These are phyloP conservation scores for Sclerotinia minor DNA, from an alignment of 2,329 filamentous ascomycete genomes.

Conservation along the genomic window DNA sequence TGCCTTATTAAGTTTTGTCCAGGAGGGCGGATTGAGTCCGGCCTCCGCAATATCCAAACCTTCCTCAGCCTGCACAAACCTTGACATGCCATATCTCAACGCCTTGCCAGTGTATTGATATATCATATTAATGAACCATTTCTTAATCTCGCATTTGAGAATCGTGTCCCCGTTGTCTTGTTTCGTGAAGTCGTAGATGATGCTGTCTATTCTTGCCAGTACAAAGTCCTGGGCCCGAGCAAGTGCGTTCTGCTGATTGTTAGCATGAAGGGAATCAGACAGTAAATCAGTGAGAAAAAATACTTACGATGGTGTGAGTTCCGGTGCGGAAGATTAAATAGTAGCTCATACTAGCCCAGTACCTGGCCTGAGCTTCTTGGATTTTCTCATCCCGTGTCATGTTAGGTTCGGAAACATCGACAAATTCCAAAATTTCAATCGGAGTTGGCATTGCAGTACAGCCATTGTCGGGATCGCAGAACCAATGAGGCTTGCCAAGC, in stretches of 20 bases:
- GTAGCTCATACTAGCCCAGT: neutral
- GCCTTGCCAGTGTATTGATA: neutral
- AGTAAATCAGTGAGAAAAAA: neutral
- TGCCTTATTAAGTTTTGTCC: neutral
- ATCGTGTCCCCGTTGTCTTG: neutral
- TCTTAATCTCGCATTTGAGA: slow-evolving; percentile 7
- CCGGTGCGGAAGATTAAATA: neutral
- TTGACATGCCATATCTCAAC: neutral
- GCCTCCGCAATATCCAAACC: neutral
- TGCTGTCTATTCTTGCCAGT: neutral
- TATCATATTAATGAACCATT: neutral
- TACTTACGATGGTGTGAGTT: neutral
- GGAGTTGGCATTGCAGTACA: slow-evolving; percentile 6
- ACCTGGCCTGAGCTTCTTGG: slow-evolving; percentile 12
- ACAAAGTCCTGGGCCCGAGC: neutral
- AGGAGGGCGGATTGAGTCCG: too few relatives aligned
- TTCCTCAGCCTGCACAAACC: too few relatives aligned
- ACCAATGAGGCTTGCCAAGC: slow-evolving; percentile 2
- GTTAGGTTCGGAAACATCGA: neutral
- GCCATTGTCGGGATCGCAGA: slow-evolving; percentile 5
- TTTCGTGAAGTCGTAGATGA: slow-evolving; percentile 15
- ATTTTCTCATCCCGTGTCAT: neutral
- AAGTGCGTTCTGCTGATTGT: neutral
- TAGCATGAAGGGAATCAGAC: neutral
- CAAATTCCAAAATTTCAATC: neutral